Conservation (phyloP, 352 stramenopile species). For the Pythium plurisporium region DNA sequence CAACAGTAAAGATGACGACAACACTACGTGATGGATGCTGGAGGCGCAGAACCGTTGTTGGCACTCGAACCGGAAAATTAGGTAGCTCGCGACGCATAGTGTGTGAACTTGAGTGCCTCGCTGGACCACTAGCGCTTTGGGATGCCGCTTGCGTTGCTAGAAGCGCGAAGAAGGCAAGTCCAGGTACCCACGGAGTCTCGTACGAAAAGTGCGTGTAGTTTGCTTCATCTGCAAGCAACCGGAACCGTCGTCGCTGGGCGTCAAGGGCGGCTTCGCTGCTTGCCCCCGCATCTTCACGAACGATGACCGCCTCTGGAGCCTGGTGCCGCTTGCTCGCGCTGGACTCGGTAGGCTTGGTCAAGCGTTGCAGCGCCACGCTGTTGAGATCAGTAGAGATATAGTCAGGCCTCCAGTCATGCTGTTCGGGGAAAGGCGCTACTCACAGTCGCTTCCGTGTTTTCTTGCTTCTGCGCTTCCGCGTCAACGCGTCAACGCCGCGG, state of each 20-base stretch:
- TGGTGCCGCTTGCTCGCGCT: slow-evolving; percentile 42
- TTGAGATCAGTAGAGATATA: not conserved
- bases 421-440: too few species aligned
- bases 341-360: slow-evolving; percentile 43
- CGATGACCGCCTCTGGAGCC: slow-evolving; percentile 8
- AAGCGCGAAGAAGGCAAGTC: slow-evolving; percentile 45
- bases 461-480: slow-evolving; percentile 31
- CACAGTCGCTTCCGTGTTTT: slow-evolving; percentile 16
- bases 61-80: slow-evolving; percentile 25
- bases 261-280: not conserved
- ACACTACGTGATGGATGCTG: not conserved
- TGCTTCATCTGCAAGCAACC: slow-evolving; percentile 33
- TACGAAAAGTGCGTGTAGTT: slow-evolving; percentile 39
- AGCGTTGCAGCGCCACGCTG: slow-evolving; percentile 25
- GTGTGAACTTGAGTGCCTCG: too few species aligned
- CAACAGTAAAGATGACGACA: slow-evolving; percentile 14
- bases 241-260: slow-evolving; percentile 28
- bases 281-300: not conserved
- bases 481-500: slow-evolving; percentile 1
- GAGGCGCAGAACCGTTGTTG: slow-evolving; percentile 20
- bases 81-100: slow-evolving; percentile 8
- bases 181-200: slow-evolving; percentile 28
- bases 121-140: not conserved
- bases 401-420: not conserved
- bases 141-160: slow-evolving; percentile 26